These are phyloP conservation scores for Nelumbo lutea DNA, from an alignment of 164 flowering plant genomes.

Conservation along the genomic window DNA sequence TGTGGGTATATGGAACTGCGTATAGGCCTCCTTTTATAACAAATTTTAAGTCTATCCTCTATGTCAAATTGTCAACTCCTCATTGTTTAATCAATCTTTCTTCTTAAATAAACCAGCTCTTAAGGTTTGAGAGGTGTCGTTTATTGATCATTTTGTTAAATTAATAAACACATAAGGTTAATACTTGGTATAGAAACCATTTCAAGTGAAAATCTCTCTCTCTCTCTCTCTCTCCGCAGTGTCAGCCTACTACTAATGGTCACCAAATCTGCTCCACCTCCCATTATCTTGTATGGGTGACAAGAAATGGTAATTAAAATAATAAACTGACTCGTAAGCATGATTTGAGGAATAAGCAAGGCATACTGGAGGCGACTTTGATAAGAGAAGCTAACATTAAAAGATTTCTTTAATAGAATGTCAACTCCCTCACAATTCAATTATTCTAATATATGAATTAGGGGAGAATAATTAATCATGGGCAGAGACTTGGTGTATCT, in stretches of 20 bases:
- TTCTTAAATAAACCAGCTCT: neutral
- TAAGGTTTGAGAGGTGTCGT: neutral
- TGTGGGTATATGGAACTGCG: neutral
- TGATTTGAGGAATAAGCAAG: neutral
- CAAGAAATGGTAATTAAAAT: neutral
- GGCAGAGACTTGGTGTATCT: too few species aligned
- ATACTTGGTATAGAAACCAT: neutral
- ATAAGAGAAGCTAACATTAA: neutral
- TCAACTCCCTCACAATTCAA: neutral
- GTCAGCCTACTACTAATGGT: too few species aligned
- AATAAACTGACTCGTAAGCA: neutral
- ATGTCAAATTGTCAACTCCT: neutral
- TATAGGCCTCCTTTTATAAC: neutral
- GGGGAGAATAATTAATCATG: too few species aligned
- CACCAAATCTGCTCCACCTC: too few species aligned
- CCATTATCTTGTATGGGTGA: neutral
- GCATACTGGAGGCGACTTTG: neutral
- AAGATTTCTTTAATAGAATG: neutral
- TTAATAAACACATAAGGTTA: neutral
- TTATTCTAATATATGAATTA: too few species aligned
- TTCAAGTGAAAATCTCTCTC: neutral
- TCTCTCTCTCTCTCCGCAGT: too few species aligned
- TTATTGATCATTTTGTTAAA: neutral
- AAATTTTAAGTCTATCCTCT: neutral
- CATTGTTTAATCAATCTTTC: neutral